Percentiles rank a stretch among this genome's conserved stretches.
These are phyloP conservation scores for Phyllostachys edulis DNA, from an alignment of 176 grass and related monocot genomes.

Conservation along the genomic window DNA sequence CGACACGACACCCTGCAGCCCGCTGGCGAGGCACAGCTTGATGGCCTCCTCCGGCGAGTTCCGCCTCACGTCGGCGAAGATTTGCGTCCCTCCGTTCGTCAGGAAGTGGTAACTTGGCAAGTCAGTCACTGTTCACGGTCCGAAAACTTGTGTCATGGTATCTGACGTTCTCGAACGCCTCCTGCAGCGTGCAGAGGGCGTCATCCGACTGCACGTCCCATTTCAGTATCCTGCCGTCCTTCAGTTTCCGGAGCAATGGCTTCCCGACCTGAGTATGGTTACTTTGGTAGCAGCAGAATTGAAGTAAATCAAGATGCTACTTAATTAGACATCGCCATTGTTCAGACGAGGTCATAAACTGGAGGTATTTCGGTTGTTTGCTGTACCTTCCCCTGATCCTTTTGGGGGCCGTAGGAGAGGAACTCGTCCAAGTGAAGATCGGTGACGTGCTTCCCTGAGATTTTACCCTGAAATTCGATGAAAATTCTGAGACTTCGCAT, in stretches of 20 bases:
- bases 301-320: no score
- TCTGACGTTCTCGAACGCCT: slow-evolving; percentile 60
- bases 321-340: no score
- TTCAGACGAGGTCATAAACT: neutral
- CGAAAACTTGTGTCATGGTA: neutral
- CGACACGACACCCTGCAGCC: slow-evolving; percentile 79
- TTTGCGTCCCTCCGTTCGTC: slow-evolving; percentile 57
- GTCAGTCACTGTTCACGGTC: neutral
- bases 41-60: slow-evolving; percentile 82
- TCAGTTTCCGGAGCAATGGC: slow-evolving; percentile 59
- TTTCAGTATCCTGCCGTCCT: slow-evolving; percentile 57
- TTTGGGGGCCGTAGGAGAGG: slow-evolving; percentile 75
- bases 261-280: slow-evolving; percentile 33
- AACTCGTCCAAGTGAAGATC: slow-evolving; percentile 65
- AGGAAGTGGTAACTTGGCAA: slow-evolving; percentile 45
- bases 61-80: slow-evolving; percentile 51
- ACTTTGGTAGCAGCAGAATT: no score
- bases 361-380: neutral
- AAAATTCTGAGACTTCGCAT: no score
- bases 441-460: slow-evolving; percentile 44
- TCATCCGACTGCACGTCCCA: slow-evolving; percentile 65
- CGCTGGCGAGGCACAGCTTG: slow-evolving; percentile 38
- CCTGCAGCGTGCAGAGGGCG: slow-evolving; percentile 60
- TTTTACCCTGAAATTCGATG: slow-evolving; percentile 44
- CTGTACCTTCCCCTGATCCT: slow-evolving; percentile 43